Percentiles rank a stretch among this genome's conserved stretches.
phyloP scores from a whole-genome alignment of 768 basidiomycete species.

The Pleurotus giganteus region DNA sequence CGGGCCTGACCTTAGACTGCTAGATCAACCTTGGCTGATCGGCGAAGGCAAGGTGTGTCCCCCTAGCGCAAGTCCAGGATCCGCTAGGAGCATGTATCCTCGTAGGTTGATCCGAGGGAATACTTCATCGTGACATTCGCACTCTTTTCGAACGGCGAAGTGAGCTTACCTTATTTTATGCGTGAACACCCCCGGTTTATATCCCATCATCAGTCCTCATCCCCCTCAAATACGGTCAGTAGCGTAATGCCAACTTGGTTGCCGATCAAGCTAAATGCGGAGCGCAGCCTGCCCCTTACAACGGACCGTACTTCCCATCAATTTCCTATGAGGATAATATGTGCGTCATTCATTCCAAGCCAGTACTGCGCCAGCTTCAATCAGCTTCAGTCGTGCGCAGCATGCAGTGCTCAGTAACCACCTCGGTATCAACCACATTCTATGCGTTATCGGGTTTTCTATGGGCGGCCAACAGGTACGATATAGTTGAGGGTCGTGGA shows the following conservation, averaged over 20 bases:
- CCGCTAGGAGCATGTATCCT: not conserved
- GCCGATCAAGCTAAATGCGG: not conserved
- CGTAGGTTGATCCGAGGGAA: constrained; percentile 47
- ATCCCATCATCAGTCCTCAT: constrained; percentile 43
- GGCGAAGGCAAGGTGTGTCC: constrained; percentile 45
- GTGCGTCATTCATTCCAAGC: constrained; percentile 25
- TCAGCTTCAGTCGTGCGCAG: constrained; percentile 44
- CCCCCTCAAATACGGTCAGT: constrained; percentile 57
- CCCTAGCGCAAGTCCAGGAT: not conserved
- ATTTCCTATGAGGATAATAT: constrained; percentile 61
- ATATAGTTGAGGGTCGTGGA: not conserved
- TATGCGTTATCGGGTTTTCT: constrained; percentile 51
- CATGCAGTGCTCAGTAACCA: constrained; percentile 48
- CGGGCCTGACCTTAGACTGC: constrained; percentile 16
- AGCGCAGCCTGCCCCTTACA: constrained; percentile 48
- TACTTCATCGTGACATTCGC: constrained; percentile 58
- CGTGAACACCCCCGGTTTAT: not conserved
- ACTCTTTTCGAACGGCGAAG: constrained; percentile 60
- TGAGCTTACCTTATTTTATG: constrained; percentile 17
- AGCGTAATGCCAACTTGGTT: not conserved
- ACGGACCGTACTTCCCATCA: constrained; percentile 57
- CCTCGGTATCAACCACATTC: constrained; percentile 42
- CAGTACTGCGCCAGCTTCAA: not conserved
- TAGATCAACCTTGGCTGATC: constrained; percentile 46
- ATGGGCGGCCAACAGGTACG: constrained; percentile 56